Percentiles rank a stretch among this genome's conserved stretches.
These are phyloP conservation scores for Guillardia theta DNA, from an alignment of 78 protist species.

Conservation along the genomic window DNA sequence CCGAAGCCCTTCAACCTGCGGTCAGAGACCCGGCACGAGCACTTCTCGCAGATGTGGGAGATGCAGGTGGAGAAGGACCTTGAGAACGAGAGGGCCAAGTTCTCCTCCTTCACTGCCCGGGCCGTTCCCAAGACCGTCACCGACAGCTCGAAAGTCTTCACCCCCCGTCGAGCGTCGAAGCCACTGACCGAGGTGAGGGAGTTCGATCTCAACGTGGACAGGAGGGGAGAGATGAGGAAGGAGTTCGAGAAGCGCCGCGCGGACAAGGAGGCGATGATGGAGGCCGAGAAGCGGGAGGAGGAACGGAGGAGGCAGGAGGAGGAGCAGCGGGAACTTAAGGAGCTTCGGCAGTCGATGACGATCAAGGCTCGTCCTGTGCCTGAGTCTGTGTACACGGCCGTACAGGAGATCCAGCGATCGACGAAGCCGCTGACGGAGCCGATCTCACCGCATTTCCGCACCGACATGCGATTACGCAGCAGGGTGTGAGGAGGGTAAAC, in stretches of 20 bases:
- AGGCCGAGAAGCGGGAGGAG: neutral
- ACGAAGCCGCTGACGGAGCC: constrained; percentile 16
- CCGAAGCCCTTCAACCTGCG: neutral
- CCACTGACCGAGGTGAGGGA: constrained; percentile 19
- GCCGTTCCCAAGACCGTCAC: neutral
- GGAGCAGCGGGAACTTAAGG: neutral
- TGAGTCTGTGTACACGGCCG: neutral
- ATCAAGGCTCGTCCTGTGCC: neutral
- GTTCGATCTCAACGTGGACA: neutral
- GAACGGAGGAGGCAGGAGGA: neutral
- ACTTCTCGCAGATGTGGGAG: neutral
- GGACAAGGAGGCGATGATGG: neutral
- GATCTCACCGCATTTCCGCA: neutral
- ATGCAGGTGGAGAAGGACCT: neutral
- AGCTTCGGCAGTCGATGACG: neutral
- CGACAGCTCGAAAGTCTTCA: neutral
- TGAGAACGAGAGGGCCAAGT: neutral
- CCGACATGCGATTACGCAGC: neutral
- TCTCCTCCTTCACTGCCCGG: neutral
- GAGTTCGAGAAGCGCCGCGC: neutral
- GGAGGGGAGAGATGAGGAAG: neutral
- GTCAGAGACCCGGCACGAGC: neutral
- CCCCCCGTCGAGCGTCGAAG: neutral
- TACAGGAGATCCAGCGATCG: neutral
- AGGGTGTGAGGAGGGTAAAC: no score